phyloP scores from a whole-genome alignment of 495 filamentous ascomycete genomes.

The Talaromyces wortmannii region DNA sequence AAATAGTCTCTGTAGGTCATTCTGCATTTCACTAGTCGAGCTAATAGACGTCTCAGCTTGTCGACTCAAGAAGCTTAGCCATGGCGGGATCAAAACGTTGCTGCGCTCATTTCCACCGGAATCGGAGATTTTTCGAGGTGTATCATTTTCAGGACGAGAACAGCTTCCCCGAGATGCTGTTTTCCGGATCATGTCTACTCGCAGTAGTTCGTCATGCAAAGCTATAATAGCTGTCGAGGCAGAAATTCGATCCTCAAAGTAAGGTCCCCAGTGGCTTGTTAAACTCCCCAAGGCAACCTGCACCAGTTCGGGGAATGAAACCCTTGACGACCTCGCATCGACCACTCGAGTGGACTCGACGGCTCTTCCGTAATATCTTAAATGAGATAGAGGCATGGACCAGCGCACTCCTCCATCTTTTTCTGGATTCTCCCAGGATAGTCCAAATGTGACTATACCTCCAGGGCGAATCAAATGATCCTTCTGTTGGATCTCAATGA shows the following conservation, averaged over 20 bases:
- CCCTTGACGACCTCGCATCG: not conserved
- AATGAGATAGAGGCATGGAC: conserved; percentile 8
- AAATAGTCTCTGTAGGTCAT: not conserved
- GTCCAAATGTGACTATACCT: conserved; percentile 20
- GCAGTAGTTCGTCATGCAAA: no score
- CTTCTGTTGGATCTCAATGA: conserved; percentile 8
- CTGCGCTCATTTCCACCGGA: no score
- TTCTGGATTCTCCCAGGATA: not conserved
- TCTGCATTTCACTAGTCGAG: not conserved
- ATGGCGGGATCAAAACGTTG: not conserved
- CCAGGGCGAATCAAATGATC: conserved; percentile 15
- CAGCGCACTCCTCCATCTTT: conserved; percentile 8
- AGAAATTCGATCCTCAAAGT: no score
- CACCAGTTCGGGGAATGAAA: not conserved
- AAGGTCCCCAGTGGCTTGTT: not conserved
- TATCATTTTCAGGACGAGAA: no score
- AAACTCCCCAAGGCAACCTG: not conserved
- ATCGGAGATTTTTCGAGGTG: no score
- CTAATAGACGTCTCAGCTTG: not conserved
- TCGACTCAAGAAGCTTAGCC: not conserved
- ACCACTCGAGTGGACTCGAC: not conserved
- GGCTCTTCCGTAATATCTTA: conserved; percentile 9
- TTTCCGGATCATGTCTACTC: no score
- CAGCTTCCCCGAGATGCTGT: no score
- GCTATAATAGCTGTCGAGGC: no score